Evolutionary conservation across 192 early-diverging fungal species (phyloP).

Genomic region (Jimgerdemannia flammicorona): DNA sequence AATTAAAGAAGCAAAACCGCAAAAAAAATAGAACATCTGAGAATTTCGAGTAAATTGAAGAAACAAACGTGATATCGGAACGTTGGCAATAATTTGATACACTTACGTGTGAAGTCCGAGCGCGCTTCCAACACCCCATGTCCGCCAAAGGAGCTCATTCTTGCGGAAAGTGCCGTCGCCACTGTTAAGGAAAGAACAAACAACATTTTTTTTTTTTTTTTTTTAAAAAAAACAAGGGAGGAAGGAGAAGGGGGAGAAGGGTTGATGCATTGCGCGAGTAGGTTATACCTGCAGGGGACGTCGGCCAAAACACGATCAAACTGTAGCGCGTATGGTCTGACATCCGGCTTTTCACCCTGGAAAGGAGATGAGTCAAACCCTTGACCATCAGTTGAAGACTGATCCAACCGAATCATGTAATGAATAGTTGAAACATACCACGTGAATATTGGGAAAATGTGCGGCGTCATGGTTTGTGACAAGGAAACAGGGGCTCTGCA

Average conservation of each 20-base stretch:
- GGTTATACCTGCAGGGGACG: constrained; percentile 78
- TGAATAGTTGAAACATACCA: constrained; percentile 1
- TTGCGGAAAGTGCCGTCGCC: constrained; percentile 98
- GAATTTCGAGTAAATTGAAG: too few relatives aligned
- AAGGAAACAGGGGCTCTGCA: constrained; percentile 88
- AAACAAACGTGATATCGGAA: not conserved
- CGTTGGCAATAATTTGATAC: too few relatives aligned
- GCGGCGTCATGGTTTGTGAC: constrained; percentile 97
- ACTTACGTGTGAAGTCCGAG: constrained; percentile 72
- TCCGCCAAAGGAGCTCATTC: constrained; percentile 88
- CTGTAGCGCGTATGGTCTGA: constrained; percentile 52
- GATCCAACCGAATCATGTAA: not conserved
- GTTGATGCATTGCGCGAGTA: not conserved
- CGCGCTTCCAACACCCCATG: constrained; percentile 74
- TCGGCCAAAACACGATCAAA: constrained; percentile 98
- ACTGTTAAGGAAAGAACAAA: constrained; percentile 21
- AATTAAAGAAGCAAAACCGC: too few relatives aligned
- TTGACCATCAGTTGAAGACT: too few relatives aligned
- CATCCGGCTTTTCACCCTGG: not conserved
- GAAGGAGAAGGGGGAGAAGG: not conserved
- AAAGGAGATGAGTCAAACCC: not conserved
- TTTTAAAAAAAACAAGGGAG: too few relatives aligned
- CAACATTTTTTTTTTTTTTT: too few relatives aligned
- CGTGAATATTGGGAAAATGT: constrained; percentile 74
- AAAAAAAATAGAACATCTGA: too few relatives aligned